Evolutionary conservation across 2,329 filamentous ascomycete genomes (phyloP).

Genomic region (Ophiostoma sp.): DNA sequence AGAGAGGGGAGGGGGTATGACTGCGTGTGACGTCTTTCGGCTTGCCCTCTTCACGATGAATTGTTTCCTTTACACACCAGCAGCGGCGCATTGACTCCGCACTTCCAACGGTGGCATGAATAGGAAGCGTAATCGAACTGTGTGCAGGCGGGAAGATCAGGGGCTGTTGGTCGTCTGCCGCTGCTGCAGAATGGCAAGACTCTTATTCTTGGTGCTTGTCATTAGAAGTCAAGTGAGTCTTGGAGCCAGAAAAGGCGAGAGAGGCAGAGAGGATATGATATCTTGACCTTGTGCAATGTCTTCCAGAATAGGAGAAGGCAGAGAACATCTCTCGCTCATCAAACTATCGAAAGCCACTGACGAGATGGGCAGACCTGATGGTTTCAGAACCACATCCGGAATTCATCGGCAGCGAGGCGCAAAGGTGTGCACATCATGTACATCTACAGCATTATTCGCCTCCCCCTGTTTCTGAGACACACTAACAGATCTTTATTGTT

Average conservation of each 20-base stretch:
- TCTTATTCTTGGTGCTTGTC: too few relatives aligned
- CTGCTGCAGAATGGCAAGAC: too few relatives aligned
- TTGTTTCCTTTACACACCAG: neutral
- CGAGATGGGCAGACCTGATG: neutral
- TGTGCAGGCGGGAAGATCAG: too few relatives aligned
- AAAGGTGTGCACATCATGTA: too few relatives aligned
- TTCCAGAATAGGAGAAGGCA: too few relatives aligned
- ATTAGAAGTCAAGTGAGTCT: too few relatives aligned
- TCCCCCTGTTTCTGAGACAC: neutral
- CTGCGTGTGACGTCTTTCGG: neutral
- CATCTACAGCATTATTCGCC: neutral
- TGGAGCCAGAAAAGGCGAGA: too few relatives aligned
- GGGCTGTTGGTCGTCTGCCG: too few relatives aligned
- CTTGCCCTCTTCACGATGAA: neutral
- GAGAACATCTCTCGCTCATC: too few relatives aligned
- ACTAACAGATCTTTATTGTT: neutral
- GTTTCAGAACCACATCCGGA: neutral
- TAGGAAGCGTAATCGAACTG: neutral
- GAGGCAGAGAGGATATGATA: too few relatives aligned
- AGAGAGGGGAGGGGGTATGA: neutral
- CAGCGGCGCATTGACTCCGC: neutral
- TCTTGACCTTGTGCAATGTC: too few relatives aligned
- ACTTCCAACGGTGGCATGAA: neutral
- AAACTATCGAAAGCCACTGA: conserved; percentile 8
- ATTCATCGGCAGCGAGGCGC: neutral